Evolutionary conservation across 192 early-diverging fungal genomes (phyloP).

Genomic region (Linnemannia exigua): DNA sequence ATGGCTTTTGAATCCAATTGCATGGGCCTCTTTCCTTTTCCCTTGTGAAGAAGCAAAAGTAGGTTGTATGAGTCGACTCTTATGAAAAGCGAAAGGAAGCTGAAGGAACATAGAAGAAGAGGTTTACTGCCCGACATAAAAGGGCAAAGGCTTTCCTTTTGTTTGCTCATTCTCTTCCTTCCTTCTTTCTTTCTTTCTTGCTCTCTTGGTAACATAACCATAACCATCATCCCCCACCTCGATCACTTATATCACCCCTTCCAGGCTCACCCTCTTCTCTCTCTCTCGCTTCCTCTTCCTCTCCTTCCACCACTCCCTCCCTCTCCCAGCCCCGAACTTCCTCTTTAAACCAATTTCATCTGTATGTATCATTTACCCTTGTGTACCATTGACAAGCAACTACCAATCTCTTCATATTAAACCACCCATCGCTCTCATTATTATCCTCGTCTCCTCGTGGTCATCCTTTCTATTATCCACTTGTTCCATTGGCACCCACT

Average conservation of each 20-base stretch:
- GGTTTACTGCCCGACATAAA: too few species aligned
- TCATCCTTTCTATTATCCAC: not conserved
- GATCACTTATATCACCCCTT: not conserved
- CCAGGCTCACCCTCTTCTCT: not conserved
- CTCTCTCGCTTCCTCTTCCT: not conserved
- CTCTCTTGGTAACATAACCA: constrained; percentile 12
- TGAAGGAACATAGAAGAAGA: not conserved
- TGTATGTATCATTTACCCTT: not conserved
- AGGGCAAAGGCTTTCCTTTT: not conserved
- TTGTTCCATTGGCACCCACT: not conserved
- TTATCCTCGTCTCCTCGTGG: not conserved
- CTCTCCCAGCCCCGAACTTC: not conserved
- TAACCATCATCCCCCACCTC: not conserved
- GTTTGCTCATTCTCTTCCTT: not conserved
- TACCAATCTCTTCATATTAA: not conserved
- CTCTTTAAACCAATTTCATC: not conserved
- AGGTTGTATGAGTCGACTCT: too few species aligned
- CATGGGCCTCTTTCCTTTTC: not conserved
- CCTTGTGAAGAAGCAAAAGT: not conserved
- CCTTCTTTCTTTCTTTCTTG: constrained; percentile 2
- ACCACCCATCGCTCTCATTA: not conserved
- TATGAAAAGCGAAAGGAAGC: not conserved
- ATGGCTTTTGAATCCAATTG: not conserved
- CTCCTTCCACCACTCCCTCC: too few species aligned
- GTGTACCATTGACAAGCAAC: not conserved